phyloP scores from a whole-genome alignment of 768 basidiomycete genomes.

The Agaricus sinodeliciosus region DNA sequence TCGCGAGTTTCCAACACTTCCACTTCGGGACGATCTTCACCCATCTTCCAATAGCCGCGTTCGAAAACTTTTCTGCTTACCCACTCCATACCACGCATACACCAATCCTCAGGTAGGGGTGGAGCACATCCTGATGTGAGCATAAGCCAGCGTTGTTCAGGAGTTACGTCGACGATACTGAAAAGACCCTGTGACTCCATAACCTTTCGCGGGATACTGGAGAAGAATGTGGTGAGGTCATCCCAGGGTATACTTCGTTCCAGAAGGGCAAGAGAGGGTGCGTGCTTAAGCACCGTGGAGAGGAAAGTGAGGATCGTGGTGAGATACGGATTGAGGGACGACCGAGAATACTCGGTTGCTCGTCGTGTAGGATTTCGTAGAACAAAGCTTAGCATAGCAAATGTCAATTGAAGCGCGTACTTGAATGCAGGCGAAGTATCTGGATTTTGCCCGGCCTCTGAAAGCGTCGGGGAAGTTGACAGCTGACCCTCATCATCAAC shows the following conservation, averaged over 20 bases:
- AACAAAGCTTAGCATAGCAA: conserved; percentile 67
- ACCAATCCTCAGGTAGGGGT: conserved; percentile 91
- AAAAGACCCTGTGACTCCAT: conserved; percentile 40
- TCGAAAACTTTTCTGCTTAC: conserved; percentile 85
- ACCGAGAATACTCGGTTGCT: conserved; percentile 46
- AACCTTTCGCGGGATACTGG: conserved; percentile 47
- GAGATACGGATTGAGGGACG: conserved; percentile 79
- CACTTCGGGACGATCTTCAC: conserved; percentile 66
- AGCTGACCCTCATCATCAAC: conserved; percentile 20
- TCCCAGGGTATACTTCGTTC: conserved; percentile 85
- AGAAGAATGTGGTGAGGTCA: conserved; percentile 58
- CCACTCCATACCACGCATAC: conserved; percentile 95
- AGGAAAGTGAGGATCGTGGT: conserved; percentile 86
- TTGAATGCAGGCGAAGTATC: conserved; percentile 64
- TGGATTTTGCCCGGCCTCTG: conserved; percentile 22
- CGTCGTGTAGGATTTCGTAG: conserved; percentile 59
- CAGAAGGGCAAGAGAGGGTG: conserved; percentile 51
- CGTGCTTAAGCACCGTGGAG: conserved; percentile 63
- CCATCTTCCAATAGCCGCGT: conserved; percentile 89
- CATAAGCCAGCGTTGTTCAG: conserved; percentile 55
- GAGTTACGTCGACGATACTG: conserved; percentile 12
- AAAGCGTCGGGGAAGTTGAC: conserved; percentile 22
- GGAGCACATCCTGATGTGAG: conserved; percentile 63
- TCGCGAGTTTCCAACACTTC: conserved; percentile 71
- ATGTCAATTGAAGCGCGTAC: conserved; percentile 73